Percentiles rank a stretch among this genome's conserved stretches.
Conservation (phyloP, 139 green algal genomes). For the Closterium sp. region DNA sequence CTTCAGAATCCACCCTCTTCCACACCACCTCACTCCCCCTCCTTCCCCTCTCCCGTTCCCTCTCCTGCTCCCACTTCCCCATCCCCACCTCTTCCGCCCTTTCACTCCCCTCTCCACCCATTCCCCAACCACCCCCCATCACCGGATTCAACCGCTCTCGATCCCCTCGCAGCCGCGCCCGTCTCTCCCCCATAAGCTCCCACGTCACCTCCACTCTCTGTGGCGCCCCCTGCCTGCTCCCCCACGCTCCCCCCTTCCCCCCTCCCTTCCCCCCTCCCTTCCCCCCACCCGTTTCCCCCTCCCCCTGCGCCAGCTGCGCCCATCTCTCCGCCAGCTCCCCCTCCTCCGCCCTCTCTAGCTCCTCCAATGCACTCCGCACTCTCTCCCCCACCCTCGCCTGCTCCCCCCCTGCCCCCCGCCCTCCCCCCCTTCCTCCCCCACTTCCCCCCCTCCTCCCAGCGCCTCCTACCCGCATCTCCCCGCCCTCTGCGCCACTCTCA, state of each 20-base stretch:
- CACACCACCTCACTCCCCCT: background rate
- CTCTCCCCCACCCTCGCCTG: background rate
- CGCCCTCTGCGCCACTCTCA: no score
- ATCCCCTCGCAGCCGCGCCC: background rate
- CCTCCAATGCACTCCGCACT: background rate
- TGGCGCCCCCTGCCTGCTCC: background rate
- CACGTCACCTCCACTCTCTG: background rate
- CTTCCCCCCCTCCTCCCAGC: no score
- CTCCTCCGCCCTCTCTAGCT: background rate
- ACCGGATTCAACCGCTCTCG: background rate
- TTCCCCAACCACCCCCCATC: background rate
- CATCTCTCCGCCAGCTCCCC: background rate
- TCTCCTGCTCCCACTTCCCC: background rate
- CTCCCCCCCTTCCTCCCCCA: background rate
- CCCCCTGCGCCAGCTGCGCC: background rate
- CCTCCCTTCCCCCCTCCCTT: background rate
- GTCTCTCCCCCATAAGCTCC: background rate
- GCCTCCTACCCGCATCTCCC: no score
- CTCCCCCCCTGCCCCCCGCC: no score
- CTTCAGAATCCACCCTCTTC: no score
- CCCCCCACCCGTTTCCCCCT: background rate
- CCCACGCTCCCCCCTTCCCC: no score
- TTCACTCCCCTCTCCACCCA: background rate
- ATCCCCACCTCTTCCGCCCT: background rate
- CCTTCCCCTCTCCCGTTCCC: background rate